Conservation (phyloP, 441 rosid genomes). For the Caryocar brasiliense region DNA sequence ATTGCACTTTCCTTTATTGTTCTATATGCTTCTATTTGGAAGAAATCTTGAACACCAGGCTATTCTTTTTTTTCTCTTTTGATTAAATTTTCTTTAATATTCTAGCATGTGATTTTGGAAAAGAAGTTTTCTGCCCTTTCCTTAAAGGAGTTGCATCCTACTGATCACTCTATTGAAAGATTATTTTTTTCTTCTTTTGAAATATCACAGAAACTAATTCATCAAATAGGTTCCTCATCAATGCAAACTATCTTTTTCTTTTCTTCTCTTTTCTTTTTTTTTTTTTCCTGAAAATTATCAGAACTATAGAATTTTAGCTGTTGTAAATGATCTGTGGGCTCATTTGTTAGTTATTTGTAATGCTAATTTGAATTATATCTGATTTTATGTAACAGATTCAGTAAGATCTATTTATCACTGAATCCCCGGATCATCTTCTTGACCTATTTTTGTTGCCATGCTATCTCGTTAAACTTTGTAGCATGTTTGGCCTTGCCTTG, state of each 20-base stretch:
- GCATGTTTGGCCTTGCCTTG: too few species aligned
- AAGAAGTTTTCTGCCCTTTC: conserved; percentile 1
- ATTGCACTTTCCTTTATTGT: neutral
- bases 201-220: neutral
- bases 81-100: neutral
- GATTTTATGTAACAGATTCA: neutral
- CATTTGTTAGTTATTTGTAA: neutral
- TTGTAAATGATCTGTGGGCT: neutral
- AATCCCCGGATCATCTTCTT: neutral
- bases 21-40: neutral
- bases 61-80: neutral
- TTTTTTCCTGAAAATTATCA: too few species aligned
- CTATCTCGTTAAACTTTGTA: too few species aligned
- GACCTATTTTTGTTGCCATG: neutral
- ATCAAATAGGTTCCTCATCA: conserved; percentile 3
- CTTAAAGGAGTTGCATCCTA: neutral
- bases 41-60: neutral
- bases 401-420: neutral
- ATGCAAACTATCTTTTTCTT: neutral
- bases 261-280: too few species aligned
- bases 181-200: neutral
- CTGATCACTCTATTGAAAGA: neutral
- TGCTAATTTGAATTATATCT: too few species aligned
- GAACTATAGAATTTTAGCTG: neutral
- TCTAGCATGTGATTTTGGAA: too few species aligned